Evolutionary conservation across 768 basidiomycete genomes (phyloP), one percentile per base, ranked within the genome.

Genomic region (Pleurotus tuber-regium): DNA sequence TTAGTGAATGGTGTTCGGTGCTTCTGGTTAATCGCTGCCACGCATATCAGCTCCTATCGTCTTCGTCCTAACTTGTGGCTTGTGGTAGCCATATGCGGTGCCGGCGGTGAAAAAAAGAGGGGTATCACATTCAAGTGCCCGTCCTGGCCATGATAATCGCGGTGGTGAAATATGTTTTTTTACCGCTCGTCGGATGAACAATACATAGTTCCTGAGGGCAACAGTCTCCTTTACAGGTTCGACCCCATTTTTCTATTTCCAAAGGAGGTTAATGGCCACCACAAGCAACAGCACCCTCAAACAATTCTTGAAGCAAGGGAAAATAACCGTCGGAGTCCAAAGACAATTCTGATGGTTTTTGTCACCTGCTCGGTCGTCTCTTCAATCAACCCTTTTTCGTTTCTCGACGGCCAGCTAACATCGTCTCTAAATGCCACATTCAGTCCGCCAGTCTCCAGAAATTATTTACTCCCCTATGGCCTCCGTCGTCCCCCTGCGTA

Each of bases 281-380:
- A 42, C 29, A 19, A 10, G 21, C 21, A n/a, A 38, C 21, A 16
- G 30, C 23, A 35, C 46, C 31, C 46, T 35, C 41, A 42, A 42
- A 21, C 41, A 21, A 9, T 9, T 42, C 9, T 25, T 21, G 24
- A 42, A 42, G 26, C 41, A 21, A 42, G 41, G 41, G 31, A 33
- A 30, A 31, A 48, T n/a, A 21, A 48, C n/a, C n/a, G 19, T 48
- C 46, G 25, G 46, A 48, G 46, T 48, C 46, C 46, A 30, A 48
- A 48, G 46, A 33, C 31, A 18, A 14, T 48, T 48, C 46, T 48
- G 46, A 48, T 48, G 30, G 43, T 11, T 48, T 48, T 48, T 36
- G 46, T 48, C 46, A 48, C 29, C 46, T 26, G 46, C 31, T 23
- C n/a, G n/a, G 28, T n/a, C 25, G n/a, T 30, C 25, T 25, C 26